Percentiles rank a stretch among this genome's conserved stretches.
These are phyloP conservation scores for Podaxis pistillaris DNA, from an alignment of 768 basidiomycete species.

Conservation along the genomic window DNA sequence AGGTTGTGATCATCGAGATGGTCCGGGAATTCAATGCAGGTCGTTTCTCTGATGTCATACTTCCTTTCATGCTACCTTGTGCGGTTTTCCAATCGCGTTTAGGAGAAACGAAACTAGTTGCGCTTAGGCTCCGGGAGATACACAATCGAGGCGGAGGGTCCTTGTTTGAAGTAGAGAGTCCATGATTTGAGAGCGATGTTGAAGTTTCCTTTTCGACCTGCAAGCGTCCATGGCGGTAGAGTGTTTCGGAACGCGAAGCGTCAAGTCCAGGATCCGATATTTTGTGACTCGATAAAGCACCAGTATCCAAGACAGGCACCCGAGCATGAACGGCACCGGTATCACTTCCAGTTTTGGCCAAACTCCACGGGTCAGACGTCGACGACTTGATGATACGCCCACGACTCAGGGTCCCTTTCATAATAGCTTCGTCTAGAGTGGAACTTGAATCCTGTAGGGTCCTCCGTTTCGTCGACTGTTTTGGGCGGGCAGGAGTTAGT, in stretches of 20 bases:
- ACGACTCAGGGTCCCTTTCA: conserved; percentile 2
- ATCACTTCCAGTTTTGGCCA: conserved; percentile 39
- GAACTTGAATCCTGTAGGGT: conserved; percentile 15
- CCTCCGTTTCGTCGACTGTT: conserved; percentile 18
- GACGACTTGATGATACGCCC: conserved; percentile 17
- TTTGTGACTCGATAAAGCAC: conserved; percentile 3
- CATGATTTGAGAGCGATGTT: neutral
- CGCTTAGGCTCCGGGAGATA: neutral
- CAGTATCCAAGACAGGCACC: conserved; percentile 14
- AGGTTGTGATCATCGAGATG: conserved; percentile 1
- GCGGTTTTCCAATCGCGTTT: conserved; percentile 2
- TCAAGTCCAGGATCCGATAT: neutral
- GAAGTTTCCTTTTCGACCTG: conserved; percentile 3
- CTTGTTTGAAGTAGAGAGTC: neutral
- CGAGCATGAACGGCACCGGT: conserved; percentile 37
- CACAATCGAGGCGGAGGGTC: neutral
- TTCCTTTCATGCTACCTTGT: neutral
- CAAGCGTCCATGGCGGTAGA: neutral
- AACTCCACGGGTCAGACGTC: conserved; percentile 32
- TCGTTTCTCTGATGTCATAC: conserved; percentile 3
- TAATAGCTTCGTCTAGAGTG: conserved; percentile 8
- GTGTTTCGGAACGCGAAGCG: neutral
- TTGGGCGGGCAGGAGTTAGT: conserved; percentile 24
- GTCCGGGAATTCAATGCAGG: neutral
- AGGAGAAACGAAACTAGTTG: neutral